These are phyloP conservation scores for Astragalus membranaceus DNA, from an alignment of 306 rosid species.

Conservation along the genomic window DNA sequence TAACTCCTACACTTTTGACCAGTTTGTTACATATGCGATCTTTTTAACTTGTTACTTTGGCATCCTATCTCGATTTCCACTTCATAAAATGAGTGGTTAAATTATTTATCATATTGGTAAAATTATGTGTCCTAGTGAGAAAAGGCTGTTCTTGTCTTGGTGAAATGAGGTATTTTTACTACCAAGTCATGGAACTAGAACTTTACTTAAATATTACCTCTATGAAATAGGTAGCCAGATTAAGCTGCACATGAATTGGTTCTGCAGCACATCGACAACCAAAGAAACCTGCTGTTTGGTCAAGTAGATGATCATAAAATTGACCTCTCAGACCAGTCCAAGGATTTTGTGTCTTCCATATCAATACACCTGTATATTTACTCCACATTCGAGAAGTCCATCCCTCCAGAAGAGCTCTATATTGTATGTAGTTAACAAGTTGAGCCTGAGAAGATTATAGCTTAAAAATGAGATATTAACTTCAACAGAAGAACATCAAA, in stretches of 20 bases:
- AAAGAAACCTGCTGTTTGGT: conserved; percentile 93
- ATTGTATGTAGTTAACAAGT: conserved; percentile 84
- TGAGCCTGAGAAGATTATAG: conserved; percentile 61
- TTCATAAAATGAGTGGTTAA: neutral
- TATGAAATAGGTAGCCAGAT: conserved; percentile 60
- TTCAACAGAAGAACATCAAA: conserved; percentile 10
- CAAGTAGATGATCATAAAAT: conserved; percentile 89
- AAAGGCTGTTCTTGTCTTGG: neutral
- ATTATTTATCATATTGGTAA: neutral
- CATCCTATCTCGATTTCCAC: conserved; percentile 10
- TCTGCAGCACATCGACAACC: conserved; percentile 91
- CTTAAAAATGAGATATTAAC: conserved; percentile 6
- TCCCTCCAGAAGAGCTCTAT: conserved; percentile 88
- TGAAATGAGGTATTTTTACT: neutral
- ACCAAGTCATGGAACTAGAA: neutral
- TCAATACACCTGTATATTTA: conserved; percentile 86
- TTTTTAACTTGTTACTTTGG: neutral
- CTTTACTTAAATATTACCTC: conserved; percentile 44
- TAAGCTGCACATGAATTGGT: conserved; percentile 87
- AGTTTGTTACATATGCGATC: neutral
- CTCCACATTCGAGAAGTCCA: conserved; percentile 92
- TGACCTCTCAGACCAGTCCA: conserved; percentile 99
- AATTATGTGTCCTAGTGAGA: neutral
- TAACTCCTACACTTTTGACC: conserved; percentile 1
- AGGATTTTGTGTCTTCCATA: conserved; percentile 96